Evolutionary conservation across 352 stramenopile species (phyloP).

Genomic region (Globisporangium perplexum): DNA sequence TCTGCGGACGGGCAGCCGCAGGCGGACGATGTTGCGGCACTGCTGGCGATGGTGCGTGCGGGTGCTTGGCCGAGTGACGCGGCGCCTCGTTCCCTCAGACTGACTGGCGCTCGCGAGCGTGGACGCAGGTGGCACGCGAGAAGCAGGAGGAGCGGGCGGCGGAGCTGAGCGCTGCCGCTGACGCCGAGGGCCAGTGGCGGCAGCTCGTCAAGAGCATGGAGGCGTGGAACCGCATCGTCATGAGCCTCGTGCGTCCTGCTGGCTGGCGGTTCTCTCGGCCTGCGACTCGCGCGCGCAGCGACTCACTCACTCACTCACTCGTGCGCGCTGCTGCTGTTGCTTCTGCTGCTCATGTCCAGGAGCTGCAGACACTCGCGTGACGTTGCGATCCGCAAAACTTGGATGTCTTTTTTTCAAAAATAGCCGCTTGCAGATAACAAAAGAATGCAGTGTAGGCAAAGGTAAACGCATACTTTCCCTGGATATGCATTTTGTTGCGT

Average conservation of each 20-base stretch:
- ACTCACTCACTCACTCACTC: no score
- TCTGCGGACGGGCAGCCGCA: constrained; percentile 10
- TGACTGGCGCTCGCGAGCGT: not conserved
- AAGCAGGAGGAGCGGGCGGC: constrained; percentile 32
- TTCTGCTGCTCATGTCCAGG: not conserved
- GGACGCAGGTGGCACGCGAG: constrained; percentile 27
- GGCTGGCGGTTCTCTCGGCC: no score
- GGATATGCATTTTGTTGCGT: no score
- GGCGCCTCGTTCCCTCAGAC: not conserved
- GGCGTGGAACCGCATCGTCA: constrained; percentile 79
- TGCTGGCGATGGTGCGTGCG: constrained; percentile 45
- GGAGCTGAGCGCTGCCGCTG: constrained; percentile 12
- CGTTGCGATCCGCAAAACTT: not conserved
- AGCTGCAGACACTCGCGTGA: not conserved
- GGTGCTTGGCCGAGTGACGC: not conserved
- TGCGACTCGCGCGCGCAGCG: no score
- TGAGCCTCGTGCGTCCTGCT: constrained; percentile 56
- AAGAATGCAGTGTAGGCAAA: no score
- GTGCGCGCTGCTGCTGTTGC: no score
- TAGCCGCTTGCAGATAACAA: not conserved
- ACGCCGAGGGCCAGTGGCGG: constrained; percentile 64
- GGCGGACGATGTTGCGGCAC: constrained; percentile 22
- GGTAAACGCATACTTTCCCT: no score
- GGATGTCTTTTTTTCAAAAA: no score
- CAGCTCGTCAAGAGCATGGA: constrained; percentile 85